A percentile compares a stretch with the other conserved stretches of the same genome.
Conservation (phyloP, 495 filamentous ascomycete species). For the Trichoderma parareesei region DNA sequence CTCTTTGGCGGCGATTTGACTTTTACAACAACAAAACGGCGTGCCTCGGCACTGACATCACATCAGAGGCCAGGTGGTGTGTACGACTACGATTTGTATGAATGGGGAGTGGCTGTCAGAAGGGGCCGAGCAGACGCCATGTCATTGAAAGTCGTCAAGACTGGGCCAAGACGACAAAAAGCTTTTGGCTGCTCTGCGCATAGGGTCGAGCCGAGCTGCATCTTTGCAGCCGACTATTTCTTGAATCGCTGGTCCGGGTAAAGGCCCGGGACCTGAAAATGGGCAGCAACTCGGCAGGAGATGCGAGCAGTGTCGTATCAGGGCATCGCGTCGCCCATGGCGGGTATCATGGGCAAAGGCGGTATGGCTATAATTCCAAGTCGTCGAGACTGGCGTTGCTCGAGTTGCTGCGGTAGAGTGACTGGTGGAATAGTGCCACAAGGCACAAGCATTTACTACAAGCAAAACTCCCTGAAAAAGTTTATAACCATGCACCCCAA, state of each 20-base stretch:
- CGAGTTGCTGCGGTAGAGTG: neutral
- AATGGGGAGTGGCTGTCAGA: neutral
- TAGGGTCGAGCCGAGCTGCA: neutral
- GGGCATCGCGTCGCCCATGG: neutral
- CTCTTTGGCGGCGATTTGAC: neutral
- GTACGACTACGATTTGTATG: neutral
- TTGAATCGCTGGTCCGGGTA: neutral
- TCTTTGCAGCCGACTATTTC: neutral
- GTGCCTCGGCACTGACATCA: neutral
- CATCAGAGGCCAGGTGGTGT: neutral
- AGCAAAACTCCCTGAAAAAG: neutral
- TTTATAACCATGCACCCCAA: neutral
- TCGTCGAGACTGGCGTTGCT: neutral
- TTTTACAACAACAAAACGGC: neutral
- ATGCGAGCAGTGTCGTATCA: neutral
- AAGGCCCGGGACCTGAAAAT: neutral
- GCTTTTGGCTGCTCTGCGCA: neutral
- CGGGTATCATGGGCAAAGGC: neutral
- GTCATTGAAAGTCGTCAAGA: neutral
- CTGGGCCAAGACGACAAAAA: neutral
- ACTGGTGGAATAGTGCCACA: neutral
- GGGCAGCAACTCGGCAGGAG: neutral
- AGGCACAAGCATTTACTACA: neutral
- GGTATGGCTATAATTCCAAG: neutral
- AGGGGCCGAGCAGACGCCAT: neutral